Evolutionary conservation across 768 basidiomycete species (phyloP).

Genomic region (Hericium erinaceus): DNA sequence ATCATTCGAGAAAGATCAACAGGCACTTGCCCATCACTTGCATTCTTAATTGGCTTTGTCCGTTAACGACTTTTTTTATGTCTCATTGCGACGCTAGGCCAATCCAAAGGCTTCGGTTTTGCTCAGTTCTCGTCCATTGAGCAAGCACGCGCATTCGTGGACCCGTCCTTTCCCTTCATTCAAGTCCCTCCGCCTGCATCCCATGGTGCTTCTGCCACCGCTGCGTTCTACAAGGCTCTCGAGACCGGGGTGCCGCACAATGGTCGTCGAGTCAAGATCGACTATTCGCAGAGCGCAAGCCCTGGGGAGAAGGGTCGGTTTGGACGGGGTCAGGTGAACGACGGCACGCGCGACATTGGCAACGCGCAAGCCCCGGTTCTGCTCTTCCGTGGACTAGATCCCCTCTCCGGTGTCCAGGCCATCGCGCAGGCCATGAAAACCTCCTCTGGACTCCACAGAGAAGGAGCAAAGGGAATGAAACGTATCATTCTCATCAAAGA

Average conservation of each 20-base stretch:
- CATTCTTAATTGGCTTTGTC: constrained; percentile 41
- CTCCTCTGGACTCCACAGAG: constrained; percentile 68
- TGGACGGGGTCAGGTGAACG: constrained; percentile 64
- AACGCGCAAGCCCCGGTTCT: constrained; percentile 75
- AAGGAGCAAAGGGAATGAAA: constrained; percentile 81
- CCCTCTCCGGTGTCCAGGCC: constrained; percentile 78
- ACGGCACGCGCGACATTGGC: constrained; percentile 94
- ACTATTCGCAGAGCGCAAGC: constrained; percentile 83
- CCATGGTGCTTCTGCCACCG: constrained; percentile 69
- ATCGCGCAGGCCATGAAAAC: constrained; percentile 76
- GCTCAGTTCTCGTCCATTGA: constrained; percentile 84
- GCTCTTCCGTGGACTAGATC: constrained; percentile 85
- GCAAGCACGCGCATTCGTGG: constrained; percentile 86
- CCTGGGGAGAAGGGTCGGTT: constrained; percentile 57
- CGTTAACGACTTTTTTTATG: constrained; percentile 58
- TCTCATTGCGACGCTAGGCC: constrained; percentile 38
- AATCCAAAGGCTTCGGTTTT: constrained; percentile 94
- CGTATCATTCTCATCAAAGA: constrained; percentile 87
- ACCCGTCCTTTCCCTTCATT: constrained; percentile 84
- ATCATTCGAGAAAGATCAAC: constrained; percentile 95
- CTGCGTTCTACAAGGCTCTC: constrained; percentile 65
- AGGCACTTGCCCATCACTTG: constrained; percentile 87
- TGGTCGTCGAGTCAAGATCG: constrained; percentile 87
- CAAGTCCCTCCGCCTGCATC: constrained; percentile 88
- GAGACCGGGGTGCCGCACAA: constrained; percentile 63